Base-by-base conservation (phyloP, 345 rosid species). In the Tarenaya hassleriana region DNA sequence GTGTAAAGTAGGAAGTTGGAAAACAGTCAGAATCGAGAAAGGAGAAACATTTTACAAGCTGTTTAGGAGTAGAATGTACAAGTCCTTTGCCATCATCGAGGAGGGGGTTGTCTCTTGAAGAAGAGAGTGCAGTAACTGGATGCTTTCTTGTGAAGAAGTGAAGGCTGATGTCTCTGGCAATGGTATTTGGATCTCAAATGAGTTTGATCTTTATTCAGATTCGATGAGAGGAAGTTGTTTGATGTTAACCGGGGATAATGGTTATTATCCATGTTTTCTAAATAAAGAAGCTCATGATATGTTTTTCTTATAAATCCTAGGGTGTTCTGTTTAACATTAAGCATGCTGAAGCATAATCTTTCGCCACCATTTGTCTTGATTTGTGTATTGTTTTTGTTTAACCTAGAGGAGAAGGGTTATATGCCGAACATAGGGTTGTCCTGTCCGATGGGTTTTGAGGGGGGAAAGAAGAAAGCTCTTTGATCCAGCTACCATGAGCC, bases 191-290 rank as follows among this genome's bases (percentile, higher is more conserved):
- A 52, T 65, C 66, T 53, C 56, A 69, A 14, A 51, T 56, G 49
- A 59, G 61, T 29, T 10, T 73, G 62, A 59, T 69, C 54, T 29
- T 55, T 70, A 52, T 52, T 58, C 68, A 45, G 66, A 69, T 69
- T 60, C 61, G 72, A 78, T 67, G 81, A 80, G 84, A 75, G 69
- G 78, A 65, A 59, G 67, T 60, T 40, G 58, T 61, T 63, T 69
- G 57, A 55, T 61, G 61, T 68, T 65, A 61, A 65, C 65, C 56
- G 49, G 62, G 61, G 69, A 71, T 63, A 47, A 52, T 32, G 52
- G 29, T 42, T 24, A 56, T 55, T 33, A 49, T 37, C 63, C 24
- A 61, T 41, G 33, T 16, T 59, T 58, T 37, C 33, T n/a, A n/a
- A n/a, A 38, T 33, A 20, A 57, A 50, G 4, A 33, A 19, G 18